phyloP scores from a whole-genome alignment of 2,329 filamentous ascomycete genomes.

The Pezicula carpinea region DNA sequence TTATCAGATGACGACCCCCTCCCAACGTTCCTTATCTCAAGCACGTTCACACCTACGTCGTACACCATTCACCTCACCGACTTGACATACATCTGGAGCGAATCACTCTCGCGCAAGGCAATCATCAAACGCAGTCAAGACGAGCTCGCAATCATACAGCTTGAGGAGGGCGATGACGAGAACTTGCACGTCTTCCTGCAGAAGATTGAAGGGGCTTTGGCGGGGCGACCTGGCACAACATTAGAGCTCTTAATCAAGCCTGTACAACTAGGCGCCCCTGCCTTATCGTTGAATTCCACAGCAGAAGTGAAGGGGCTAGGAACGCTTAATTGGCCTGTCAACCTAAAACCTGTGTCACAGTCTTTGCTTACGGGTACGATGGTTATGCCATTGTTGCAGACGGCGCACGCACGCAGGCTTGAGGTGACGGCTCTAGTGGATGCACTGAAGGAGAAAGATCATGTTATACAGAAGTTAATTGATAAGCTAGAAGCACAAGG shows the following conservation, averaged over 20 bases:
- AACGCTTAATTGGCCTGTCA: conserved; percentile 61
- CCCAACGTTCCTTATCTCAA: conserved; percentile 61
- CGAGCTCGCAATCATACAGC: conserved; percentile 68
- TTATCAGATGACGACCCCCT: conserved; percentile 29
- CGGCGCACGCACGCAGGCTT: conserved; percentile 37
- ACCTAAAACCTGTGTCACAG: conserved; percentile 38
- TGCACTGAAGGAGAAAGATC: conserved; percentile 47
- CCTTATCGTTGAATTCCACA: conserved; percentile 47
- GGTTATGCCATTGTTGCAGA: conserved; percentile 41
- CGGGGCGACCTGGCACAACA: conserved; percentile 39
- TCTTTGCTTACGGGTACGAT: conserved; percentile 38
- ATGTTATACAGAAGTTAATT: conserved; percentile 46
- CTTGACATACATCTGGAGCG: conserved; percentile 68
- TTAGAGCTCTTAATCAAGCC: conserved; percentile 38
- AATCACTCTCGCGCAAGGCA: conserved; percentile 54
- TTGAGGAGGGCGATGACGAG: conserved; percentile 56
- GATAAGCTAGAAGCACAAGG: conserved; percentile 49
- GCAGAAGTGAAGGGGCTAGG: conserved; percentile 57
- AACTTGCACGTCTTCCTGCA: conserved; percentile 65
- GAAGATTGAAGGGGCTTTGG: conserved; percentile 50
- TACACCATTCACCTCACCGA: conserved; percentile 69
- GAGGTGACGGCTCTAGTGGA: conserved; percentile 39
- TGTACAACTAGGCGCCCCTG: conserved; percentile 25
- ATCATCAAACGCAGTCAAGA: conserved; percentile 59
- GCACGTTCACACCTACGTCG: conserved; percentile 45